Evolutionary conservation across 139 green algal species (phyloP).

Genomic region (Choricystis sp.): DNA sequence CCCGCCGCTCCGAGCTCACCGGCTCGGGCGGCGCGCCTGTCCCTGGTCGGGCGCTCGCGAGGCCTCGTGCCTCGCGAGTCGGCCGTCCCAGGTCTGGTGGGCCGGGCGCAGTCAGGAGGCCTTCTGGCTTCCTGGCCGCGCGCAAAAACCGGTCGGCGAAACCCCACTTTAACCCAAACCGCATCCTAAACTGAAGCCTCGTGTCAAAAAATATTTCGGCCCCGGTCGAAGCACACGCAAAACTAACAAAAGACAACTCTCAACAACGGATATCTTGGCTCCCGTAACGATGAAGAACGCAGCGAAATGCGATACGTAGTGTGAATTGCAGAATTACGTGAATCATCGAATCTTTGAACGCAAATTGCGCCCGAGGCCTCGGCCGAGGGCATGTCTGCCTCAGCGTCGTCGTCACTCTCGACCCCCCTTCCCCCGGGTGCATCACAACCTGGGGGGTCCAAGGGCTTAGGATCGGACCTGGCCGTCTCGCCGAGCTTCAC

Average conservation of each 20-base stretch:
- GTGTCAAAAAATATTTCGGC: too few species aligned
- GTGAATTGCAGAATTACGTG: constrained; percentile 86
- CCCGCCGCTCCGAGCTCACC: constrained; percentile 6
- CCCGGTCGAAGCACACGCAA: not conserved
- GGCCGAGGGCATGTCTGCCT: constrained; percentile 70
- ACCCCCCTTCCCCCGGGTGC: constrained; percentile 6
- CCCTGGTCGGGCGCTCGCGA: not conserved
- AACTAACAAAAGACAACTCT: constrained; percentile 56
- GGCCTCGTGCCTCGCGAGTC: not conserved
- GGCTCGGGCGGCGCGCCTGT: constrained; percentile 2
- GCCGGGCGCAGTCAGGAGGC: not conserved
- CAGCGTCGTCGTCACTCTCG: constrained; percentile 55
- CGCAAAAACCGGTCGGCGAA: not conserved
- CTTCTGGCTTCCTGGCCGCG: too few species aligned
- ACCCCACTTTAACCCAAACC: constrained; percentile 9
- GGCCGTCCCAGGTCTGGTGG: constrained; percentile 2
- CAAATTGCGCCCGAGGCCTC: constrained; percentile 70
- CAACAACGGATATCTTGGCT: constrained; percentile 80
- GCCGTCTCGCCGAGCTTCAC: constrained; percentile 13
- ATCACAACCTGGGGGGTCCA: too few species aligned
- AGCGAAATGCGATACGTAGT: constrained; percentile 90
- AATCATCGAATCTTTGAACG: constrained; percentile 90
- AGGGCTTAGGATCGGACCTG: constrained; percentile 22
- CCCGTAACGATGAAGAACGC: constrained; percentile 84
- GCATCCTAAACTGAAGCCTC: constrained; percentile 13